Percentiles rank a stretch among this genome's conserved stretches.
These are phyloP conservation scores for Dendrobium catenatum DNA, from an alignment of 106 monocot genomes.

Conservation along the genomic window DNA sequence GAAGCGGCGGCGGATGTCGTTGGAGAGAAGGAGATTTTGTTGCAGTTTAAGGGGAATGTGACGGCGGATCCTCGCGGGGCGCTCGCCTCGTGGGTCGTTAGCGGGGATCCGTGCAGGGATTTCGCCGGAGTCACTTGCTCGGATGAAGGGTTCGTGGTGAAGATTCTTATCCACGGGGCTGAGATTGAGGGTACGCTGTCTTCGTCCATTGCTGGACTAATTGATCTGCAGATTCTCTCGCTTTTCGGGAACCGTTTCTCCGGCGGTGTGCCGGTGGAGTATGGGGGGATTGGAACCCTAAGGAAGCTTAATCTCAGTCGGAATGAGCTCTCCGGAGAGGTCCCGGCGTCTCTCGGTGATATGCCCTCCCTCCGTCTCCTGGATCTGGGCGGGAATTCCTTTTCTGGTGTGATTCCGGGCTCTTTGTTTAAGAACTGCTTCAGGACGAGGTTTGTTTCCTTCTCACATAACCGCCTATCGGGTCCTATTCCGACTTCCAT, in stretches of 20 bases:
- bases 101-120: constrained; percentile 53
- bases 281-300: constrained; percentile 30
- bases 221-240: constrained; percentile 53
- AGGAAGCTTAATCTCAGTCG: constrained; percentile 81
- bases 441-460: constrained; percentile 64
- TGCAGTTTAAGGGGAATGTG: constrained; percentile 65
- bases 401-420: constrained; percentile 65
- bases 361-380: constrained; percentile 68
- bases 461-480: constrained; percentile 65
- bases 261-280: constrained; percentile 49
- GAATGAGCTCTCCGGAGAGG: constrained; percentile 55
- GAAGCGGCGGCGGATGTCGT: background rate
- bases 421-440: constrained; percentile 56
- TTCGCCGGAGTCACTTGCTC: constrained; percentile 74
- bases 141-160: constrained; percentile 45
- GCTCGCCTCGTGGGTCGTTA: constrained; percentile 54
- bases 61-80: constrained; percentile 46
- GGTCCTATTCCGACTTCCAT: constrained; percentile 46
- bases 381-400: constrained; percentile 75
- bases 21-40: constrained; percentile 55
- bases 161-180: constrained; percentile 55
- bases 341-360: constrained; percentile 64
- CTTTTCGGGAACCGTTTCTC: constrained; percentile 59
- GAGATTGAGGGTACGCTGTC: constrained; percentile 49
- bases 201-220: constrained; percentile 46